These are phyloP conservation scores for Saccharomyces hybrid DNA, from an alignment of 1,139 yeast species.

Conservation along the genomic window DNA sequence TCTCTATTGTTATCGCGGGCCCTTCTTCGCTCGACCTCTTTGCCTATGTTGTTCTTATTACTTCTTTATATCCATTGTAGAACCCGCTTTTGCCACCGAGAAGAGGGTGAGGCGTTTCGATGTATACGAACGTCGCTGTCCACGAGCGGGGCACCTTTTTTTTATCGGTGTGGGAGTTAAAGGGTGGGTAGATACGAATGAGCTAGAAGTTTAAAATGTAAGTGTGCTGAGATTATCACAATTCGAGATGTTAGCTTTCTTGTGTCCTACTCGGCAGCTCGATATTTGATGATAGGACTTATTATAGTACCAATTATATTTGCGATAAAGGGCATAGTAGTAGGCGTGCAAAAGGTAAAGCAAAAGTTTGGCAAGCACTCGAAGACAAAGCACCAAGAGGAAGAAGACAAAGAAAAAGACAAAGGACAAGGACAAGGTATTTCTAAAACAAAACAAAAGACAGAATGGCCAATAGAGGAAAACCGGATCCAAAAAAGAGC, in stretches of 20 bases:
- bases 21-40: neutral
- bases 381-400: neutral
- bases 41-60: neutral
- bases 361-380: neutral
- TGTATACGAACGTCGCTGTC: neutral
- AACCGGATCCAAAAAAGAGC: slow-evolving; percentile 8
- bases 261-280: neutral
- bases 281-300: neutral
- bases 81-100: neutral
- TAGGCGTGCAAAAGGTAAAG: neutral
- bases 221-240: neutral
- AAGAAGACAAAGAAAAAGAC: neutral
- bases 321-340: slow-evolving; percentile 1
- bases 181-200: neutral
- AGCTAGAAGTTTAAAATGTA: neutral
- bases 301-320: neutral
- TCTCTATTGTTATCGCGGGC: neutral
- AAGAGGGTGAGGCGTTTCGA: neutral
- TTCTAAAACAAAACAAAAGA: neutral
- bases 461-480: neutral
- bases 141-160: neutral
- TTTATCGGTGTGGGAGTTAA: neutral
- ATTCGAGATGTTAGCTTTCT: neutral
- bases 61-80: neutral
- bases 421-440: neutral